These are phyloP conservation scores for Rubia yunnanensis DNA, from an alignment of 257 asterid genomes.

Conservation along the genomic window DNA sequence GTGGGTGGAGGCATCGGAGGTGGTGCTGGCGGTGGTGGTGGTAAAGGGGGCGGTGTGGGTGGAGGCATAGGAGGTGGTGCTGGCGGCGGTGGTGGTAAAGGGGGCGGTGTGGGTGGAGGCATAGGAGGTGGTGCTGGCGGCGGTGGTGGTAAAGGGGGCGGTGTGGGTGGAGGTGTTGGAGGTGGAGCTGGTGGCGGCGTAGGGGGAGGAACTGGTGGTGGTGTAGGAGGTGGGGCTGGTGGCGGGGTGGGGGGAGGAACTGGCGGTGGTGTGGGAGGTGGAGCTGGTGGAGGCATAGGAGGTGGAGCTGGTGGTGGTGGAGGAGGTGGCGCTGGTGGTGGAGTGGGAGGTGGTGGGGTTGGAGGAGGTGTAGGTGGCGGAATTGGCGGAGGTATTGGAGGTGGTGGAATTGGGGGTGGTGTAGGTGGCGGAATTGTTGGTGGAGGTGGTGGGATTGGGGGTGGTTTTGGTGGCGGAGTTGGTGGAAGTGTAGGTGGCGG, in stretches of 20 bases:
- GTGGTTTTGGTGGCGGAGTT: slow-evolving; percentile 14
- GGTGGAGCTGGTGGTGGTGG: slow-evolving; percentile 21
- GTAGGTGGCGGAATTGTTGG: slow-evolving; percentile 19
- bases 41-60: neutral
- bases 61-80: neutral
- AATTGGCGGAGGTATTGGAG: slow-evolving; percentile 18
- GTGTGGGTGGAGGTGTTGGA: neutral
- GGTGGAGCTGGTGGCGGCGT: slow-evolving; percentile 11
- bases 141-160: neutral
- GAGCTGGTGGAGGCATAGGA: slow-evolving; percentile 16
- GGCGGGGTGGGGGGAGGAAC: neutral
- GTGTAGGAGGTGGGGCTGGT: neutral
- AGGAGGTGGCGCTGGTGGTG: slow-evolving; percentile 3
- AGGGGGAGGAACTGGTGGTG: neutral
- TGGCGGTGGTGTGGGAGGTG: slow-evolving; percentile 3
- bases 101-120: neutral
- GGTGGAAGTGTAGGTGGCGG: slow-evolving; percentile 12
- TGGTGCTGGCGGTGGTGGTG: neutral
- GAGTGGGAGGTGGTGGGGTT: slow-evolving; percentile 11
- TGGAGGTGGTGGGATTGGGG: slow-evolving; percentile 14
- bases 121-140: neutral
- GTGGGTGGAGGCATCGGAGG: neutral
- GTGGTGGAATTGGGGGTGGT: slow-evolving; percentile 10
- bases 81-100: neutral
- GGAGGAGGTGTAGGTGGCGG: slow-evolving; percentile 11